A percentile compares a stretch with the other conserved stretches of the same genome.
Conservation (phyloP, 805 yeast species). For the Starmerella roubikii region DNA sequence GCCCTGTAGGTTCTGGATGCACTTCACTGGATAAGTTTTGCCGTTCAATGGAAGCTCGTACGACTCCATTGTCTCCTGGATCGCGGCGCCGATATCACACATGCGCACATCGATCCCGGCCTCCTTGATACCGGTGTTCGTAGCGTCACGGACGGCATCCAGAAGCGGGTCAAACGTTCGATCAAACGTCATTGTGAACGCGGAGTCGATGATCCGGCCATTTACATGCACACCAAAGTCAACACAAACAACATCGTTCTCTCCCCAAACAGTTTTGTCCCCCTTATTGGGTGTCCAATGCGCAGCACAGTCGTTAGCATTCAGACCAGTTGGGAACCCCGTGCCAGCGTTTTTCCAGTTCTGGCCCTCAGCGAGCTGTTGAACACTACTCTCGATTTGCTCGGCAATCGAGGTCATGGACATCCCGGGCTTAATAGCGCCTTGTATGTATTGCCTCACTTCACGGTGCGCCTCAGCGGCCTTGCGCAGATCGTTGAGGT, state of each 20-base stretch:
- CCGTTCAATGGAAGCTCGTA: conserved; percentile 88
- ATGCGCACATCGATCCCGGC: conserved; percentile 94
- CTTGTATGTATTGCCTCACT: conserved; percentile 67
- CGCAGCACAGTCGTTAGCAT: conserved; percentile 88
- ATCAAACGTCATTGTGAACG: conserved; percentile 80
- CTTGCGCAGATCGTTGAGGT: conserved; percentile 64
- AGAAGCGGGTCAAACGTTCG: conserved; percentile 53
- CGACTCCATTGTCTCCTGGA: conserved; percentile 95
- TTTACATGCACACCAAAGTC: conserved; percentile 95
- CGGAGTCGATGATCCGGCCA: conserved; percentile 88
- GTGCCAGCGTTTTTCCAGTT: conserved; percentile 58
- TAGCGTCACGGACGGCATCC: conserved; percentile 81
- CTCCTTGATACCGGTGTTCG: conserved; percentile 81
- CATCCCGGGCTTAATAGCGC: conserved; percentile 79
- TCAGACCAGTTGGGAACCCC: conserved; percentile 97
- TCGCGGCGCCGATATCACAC: conserved; percentile 89
- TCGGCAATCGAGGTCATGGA: conserved; percentile 81
- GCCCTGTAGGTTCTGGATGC: conserved; percentile 86
- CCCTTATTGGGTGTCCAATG: conserved; percentile 97
- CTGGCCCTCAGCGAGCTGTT: conserved; percentile 55
- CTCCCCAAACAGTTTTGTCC: conserved; percentile 62
- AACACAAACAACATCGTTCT: conserved; percentile 91
- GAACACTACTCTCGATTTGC: conserved; percentile 68
- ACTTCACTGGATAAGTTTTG: conserved; percentile 66
- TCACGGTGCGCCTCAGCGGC: conserved; percentile 94